A percentile compares a stretch with the other conserved stretches of the same genome.
phyloP scores from a whole-genome alignment of 805 yeast species.

The Candida loeiensis region DNA sequence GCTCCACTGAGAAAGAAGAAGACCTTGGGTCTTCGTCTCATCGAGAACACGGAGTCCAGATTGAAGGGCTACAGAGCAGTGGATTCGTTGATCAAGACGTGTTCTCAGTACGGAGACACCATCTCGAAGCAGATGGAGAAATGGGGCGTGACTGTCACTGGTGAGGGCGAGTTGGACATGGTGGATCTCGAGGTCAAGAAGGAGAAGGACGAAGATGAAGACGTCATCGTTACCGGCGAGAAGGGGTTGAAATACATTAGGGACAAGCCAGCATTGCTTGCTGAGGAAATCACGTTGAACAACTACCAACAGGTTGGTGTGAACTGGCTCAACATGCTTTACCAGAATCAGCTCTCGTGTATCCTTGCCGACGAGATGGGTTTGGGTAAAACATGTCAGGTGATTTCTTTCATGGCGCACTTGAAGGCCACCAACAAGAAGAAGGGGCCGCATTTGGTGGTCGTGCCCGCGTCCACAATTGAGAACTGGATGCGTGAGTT shows the following conservation, averaged over 20 bases:
- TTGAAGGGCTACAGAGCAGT: conserved; percentile 91
- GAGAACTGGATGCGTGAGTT: conserved; percentile 98
- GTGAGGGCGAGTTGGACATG: conserved; percentile 65
- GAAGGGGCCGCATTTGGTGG: conserved; percentile 83
- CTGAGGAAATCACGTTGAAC: conserved; percentile 65
- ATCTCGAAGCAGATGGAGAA: conserved; percentile 69
- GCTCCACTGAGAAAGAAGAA: conserved; percentile 26
- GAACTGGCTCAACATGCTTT: conserved; percentile 84
- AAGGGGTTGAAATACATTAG: conserved; percentile 24
- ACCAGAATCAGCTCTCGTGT: conserved; percentile 77
- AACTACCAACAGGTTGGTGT: conserved; percentile 96
- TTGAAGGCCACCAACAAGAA: conserved; percentile 58
- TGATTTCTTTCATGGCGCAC: conserved; percentile 85
- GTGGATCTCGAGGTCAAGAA: conserved; percentile 37
- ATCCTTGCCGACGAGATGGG: conserved; percentile 99
- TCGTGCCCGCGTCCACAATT: conserved; percentile 93
- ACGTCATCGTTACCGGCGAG: conserved; percentile 22
- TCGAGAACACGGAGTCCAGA: conserved; percentile 66
- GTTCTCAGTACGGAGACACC: conserved; percentile 70
- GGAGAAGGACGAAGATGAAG: conserved; percentile 28
- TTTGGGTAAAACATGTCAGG: conserved; percentile 94
- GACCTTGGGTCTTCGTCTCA: conserved; percentile 67
- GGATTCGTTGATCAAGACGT: conserved; percentile 81
- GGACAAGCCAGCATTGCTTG: conserved; percentile 66
- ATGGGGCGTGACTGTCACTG: conserved; percentile 86